Percentiles rank a stretch among this genome's conserved stretches.
These are phyloP conservation scores for Darksidea phi DNA, from an alignment of 495 filamentous ascomycete genomes.

Conservation along the genomic window DNA sequence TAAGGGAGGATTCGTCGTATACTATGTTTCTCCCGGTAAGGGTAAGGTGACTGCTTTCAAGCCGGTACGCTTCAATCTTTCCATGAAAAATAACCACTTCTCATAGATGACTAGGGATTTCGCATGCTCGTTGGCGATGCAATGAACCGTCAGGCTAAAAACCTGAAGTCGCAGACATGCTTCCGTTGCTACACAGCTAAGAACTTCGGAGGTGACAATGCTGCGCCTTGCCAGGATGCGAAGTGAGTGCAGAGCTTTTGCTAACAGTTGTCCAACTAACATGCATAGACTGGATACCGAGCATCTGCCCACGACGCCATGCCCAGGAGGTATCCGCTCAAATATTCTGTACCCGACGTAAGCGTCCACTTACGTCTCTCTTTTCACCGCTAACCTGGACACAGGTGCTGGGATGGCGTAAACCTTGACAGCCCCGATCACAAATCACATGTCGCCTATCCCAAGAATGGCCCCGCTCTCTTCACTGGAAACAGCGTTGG, in stretches of 20 bases:
- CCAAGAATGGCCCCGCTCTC: constrained; percentile 4
- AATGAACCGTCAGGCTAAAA: not conserved
- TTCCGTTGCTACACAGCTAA: constrained; percentile 5
- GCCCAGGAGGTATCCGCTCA: constrained; percentile 10
- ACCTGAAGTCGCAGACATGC: constrained; percentile 13
- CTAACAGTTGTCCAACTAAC: not conserved
- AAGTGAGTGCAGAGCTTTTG: not conserved
- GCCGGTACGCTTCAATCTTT: no score
- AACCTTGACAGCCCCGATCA: constrained; percentile 6
- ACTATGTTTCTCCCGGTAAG: constrained; percentile 8
- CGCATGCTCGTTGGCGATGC: constrained; percentile 14
- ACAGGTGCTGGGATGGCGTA: constrained; percentile 13
- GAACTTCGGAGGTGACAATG: constrained; percentile 14
- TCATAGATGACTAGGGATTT: no score
- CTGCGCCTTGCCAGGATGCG: constrained; percentile 12
- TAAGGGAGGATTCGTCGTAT: constrained; percentile 12
- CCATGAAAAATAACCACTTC: not conserved
- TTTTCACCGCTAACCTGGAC: no score
- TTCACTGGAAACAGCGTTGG: constrained; percentile 5
- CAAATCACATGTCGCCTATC: constrained; percentile 11
- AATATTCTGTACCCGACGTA: constrained; percentile 11
- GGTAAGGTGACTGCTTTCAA: constrained; percentile 4
- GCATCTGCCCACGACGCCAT: not conserved
- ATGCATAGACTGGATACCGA: constrained; percentile 1
- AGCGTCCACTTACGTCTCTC: no score